Evolutionary conservation across 495 filamentous ascomycete species (phyloP), one percentile per base, ranked within the genome.

Genomic region (Penicillium lividum): DNA sequence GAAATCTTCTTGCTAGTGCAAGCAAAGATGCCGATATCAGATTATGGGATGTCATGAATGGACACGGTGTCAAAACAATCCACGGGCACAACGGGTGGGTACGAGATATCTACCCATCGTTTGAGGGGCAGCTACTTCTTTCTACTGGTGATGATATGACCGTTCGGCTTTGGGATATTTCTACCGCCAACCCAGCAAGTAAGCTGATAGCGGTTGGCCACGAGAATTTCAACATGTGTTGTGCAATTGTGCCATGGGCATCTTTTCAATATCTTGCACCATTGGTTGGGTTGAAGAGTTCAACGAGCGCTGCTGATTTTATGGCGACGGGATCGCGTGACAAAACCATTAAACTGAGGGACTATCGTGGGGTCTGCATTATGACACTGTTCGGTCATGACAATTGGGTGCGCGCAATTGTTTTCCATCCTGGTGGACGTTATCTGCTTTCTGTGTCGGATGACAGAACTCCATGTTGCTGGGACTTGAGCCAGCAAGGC

Each of bases 361-460:
- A 95, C 68, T 79, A 83, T 3, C 80, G 91, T 51, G 93, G 93
- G 6, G 89, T 86, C 5, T 80, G 89, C 38, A 84, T 97, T 60
- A 96, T 90, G 72, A 93, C 89, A 1, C 77, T 97, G 13, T 71
- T 86, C 1, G 93, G 93, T 5, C 93, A 97, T 65, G 92, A 97
- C 70, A 97, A 95, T 68, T 97, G 93, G 93, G 87, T 97, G 0
- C 83, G 90, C 15, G 89, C 79, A 3, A 65, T 97, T 10, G 84
- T 90, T n/a, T 97, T 94, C 67, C 93, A 97, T 64, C 93, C 93
- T 0, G 90, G 90, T 3, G 93, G 93, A 3, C 94, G 93, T 70
- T 97, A 93, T 63, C 80, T 97, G 1, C 71, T 97, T 13, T 89
- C 84, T 45, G 89, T 86, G 5, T 77, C 85, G 15, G 93, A 97